Evolutionary conservation across 2,329 filamentous ascomycete genomes (phyloP), one percentile per base, ranked within the genome.

Genomic region (Talaromyces sp.): DNA sequence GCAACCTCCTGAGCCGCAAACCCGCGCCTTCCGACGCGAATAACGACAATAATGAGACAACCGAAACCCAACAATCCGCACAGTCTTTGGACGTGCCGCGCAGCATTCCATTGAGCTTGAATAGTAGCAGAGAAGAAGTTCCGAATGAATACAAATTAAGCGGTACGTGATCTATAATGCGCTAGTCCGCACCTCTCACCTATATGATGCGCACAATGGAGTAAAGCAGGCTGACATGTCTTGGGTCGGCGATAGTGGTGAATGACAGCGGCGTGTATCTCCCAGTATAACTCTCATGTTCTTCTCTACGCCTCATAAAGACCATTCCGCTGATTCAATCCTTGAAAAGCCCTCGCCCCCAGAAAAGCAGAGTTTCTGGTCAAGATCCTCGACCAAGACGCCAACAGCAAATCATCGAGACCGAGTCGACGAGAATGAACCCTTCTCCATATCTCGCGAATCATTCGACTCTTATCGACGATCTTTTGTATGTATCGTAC

Each of bases 401-500:
- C 81, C 80, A 66, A 82, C 84, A 45, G 83, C 82, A 35, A 85
- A 86, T 68, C 84, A 87, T 74, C 82, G 86, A 64, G 87, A 85
- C 74, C 86, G 90, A 71, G 82, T 91, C 66, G 88, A 88, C 72
- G 92, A 96, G 67, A 93, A 93, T 71, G 94, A 98, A 75, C 93
- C 90, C 14, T 98, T 98, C 76, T 92, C 90, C 68, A 98, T 98
- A 76, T 97, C 93, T 43, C 87, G 94, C 72, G 95, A 98, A 80
- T 97, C 93, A 1, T 98, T 98, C 74, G 95, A 98, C 76, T 97
- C 93, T 3, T 98, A 98, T 79, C 86, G 95, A 68, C 88, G 95
- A 72, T 97, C 93, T 68, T 98, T 98, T 82, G 94, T 97, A 85
- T 71, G 90, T 83, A 45, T 37, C 54, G 19, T 22, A 31, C 33